A percentile compares a stretch with the other conserved stretches of the same genome.
These are phyloP conservation scores for Panellus pusillus DNA, from an alignment of 768 basidiomycete species.

Conservation along the genomic window DNA sequence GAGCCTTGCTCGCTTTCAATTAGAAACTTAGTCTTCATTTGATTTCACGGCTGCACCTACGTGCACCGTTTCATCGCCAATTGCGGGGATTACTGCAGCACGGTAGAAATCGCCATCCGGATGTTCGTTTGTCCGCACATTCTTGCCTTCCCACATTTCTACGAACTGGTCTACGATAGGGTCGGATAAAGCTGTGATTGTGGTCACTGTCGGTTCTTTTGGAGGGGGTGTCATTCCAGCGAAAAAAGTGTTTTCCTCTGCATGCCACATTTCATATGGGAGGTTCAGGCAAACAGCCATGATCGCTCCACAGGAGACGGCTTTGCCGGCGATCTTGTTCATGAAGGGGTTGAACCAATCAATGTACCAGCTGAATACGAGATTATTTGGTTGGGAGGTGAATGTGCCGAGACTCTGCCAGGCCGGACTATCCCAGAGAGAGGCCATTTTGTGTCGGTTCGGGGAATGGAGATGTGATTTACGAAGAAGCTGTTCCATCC, in stretches of 20 bases:
- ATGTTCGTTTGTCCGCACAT: no score
- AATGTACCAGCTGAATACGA: background rate
- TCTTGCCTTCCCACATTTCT: no score
- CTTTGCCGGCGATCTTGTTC: conserved; percentile 21
- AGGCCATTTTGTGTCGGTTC: conserved; percentile 7
- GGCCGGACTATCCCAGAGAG: conserved; percentile 15
- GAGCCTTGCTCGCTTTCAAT: no score
- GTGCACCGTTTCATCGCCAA: no score
- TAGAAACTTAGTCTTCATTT: no score
- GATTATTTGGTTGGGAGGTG: conserved; percentile 8
- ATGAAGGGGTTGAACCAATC: conserved; percentile 25
- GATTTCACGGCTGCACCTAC: no score
- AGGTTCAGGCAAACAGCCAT: conserved; percentile 28
- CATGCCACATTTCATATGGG: conserved; percentile 21
- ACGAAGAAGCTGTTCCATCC: conserved; percentile 11
- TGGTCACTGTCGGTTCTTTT: conserved; percentile 2
- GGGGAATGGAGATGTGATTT: conserved; percentile 8
- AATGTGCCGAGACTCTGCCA: conserved; percentile 12
- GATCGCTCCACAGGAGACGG: conserved; percentile 8
- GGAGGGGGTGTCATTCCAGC: conserved; percentile 21
- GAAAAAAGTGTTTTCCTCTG: conserved; percentile 21
- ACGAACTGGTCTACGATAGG: conserved; percentile 2
- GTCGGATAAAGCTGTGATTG: conserved; percentile 1
- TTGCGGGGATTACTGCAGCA: no score
- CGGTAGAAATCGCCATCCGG: no score